Evolutionary conservation across 1,139 yeast genomes (phyloP).

Genomic region (Yamadazyma oceani): DNA sequence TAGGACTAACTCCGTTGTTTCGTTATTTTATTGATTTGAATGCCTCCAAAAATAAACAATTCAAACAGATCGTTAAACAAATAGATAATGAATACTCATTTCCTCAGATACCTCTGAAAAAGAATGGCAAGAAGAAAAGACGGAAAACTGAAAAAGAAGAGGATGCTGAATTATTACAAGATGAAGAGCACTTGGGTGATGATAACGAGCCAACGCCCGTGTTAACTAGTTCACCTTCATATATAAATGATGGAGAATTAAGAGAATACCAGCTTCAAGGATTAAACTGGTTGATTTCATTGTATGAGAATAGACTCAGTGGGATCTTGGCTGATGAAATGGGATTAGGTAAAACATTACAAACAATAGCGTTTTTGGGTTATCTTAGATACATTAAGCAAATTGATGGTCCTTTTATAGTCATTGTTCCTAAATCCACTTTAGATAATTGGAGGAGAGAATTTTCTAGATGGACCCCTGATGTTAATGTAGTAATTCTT

Average conservation of each 20-base stretch:
- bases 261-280: constrained; percentile 72
- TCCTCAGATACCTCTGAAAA: constrained; percentile 16
- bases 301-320: constrained; percentile 44
- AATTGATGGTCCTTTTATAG: constrained; percentile 87
- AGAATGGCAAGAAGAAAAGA: constrained; percentile 25
- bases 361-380: constrained; percentile 67
- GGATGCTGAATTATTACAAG: constrained; percentile 81
- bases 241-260: constrained; percentile 58
- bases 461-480: constrained; percentile 92
- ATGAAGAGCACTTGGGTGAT: constrained; percentile 59
- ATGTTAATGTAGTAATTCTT: constrained; percentile 62
- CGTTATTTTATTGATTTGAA: constrained; percentile 84
- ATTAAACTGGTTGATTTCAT: constrained; percentile 46
- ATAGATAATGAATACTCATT: constrained; percentile 38
- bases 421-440: constrained; percentile 93
- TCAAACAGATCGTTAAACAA: constrained; percentile 50
- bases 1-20: constrained; percentile 82
- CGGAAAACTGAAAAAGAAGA: constrained; percentile 89
- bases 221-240: constrained; percentile 79
- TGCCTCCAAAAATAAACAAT: constrained; percentile 70
- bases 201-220: constrained; percentile 54
- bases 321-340: constrained; percentile 52
- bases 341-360: constrained; percentile 52
- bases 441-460: constrained; percentile 95
- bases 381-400: constrained; percentile 75